phyloP scores from a whole-genome alignment of 106 monocot genomes.

The Acanthochlamys bracteata region DNA sequence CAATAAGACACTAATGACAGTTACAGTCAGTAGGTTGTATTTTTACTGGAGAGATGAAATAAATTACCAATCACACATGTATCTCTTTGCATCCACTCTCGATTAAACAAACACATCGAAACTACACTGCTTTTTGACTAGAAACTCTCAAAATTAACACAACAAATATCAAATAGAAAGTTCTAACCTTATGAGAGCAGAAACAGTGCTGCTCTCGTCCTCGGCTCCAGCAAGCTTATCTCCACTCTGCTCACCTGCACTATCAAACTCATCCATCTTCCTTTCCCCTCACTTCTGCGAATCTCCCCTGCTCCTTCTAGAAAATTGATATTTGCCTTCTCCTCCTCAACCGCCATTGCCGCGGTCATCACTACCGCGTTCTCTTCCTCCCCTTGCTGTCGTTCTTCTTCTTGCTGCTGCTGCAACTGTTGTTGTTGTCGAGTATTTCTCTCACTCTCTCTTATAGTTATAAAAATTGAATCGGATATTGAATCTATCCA shows the following conservation, averaged over 20 bases:
- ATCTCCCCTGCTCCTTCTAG: slow-evolving; percentile 13
- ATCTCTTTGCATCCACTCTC: too few species aligned
- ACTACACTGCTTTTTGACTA: too few species aligned
- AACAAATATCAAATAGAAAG: slow-evolving; percentile 10
- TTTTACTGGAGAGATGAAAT: too few species aligned
- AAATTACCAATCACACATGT: too few species aligned
- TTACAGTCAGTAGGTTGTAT: too few species aligned
- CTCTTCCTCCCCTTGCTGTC: too few species aligned
- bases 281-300: slow-evolving; percentile 7
- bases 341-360: background rate
- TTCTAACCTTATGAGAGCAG: slow-evolving; percentile 52
- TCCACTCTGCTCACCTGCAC: slow-evolving; percentile 51
- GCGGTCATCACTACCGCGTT: background rate
- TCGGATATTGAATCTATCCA: too few species aligned
- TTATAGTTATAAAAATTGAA: too few species aligned
- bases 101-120: too few species aligned
- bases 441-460: slow-evolving; percentile 3
- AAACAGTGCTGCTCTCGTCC: slow-evolving; percentile 53
- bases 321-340: slow-evolving; percentile 16
- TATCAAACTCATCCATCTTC: slow-evolving; percentile 54
- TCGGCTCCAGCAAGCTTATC: slow-evolving; percentile 54
- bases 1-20: too few species aligned
- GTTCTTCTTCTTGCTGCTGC: background rate
- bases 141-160: background rate
- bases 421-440: background rate